Conservation (phyloP, 176 grass and related monocot species). For the Alopecurus myosuroides region DNA sequence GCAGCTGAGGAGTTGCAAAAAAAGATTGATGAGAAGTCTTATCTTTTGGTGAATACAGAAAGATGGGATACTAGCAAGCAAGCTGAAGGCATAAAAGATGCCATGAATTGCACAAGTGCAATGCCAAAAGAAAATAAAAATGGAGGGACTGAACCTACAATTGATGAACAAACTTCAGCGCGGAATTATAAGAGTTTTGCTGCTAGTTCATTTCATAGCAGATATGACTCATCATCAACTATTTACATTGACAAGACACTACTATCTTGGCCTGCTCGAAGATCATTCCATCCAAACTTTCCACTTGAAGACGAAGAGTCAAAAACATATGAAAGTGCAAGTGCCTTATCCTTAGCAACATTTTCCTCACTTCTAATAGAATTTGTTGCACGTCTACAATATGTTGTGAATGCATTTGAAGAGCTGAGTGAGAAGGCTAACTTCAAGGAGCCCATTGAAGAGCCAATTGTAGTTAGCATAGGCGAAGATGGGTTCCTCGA, state of each 20-base stretch:
- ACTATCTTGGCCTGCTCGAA: constrained; percentile 64
- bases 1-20: constrained; percentile 80
- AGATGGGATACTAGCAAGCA: constrained; percentile 55
- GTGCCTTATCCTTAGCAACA: constrained; percentile 89
- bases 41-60: constrained; percentile 81
- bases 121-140: constrained; percentile 30
- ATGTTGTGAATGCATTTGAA: constrained; percentile 81
- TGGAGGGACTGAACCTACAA: constrained; percentile 24
- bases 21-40: constrained; percentile 86
- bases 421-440: constrained; percentile 75
- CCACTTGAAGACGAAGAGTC: constrained; percentile 47
- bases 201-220: constrained; percentile 34
- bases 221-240: constrained; percentile 44
- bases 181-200: constrained; percentile 44
- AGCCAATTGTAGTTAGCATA: constrained; percentile 31
- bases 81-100: constrained; percentile 46
- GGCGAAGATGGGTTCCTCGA: constrained; percentile 9
- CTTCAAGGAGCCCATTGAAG: constrained; percentile 66
- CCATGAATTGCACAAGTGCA: neutral
- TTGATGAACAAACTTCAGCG: constrained; percentile 26
- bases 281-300: constrained; percentile 56
- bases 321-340: constrained; percentile 85
- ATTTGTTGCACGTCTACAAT: constrained; percentile 80
- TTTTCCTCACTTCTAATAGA: constrained; percentile 88
- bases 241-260: constrained; percentile 32